Percentiles rank a stretch among this genome's conserved stretches.
These are phyloP conservation scores for Fabrea salina DNA, from an alignment of 169 alveolate species.

Conservation along the genomic window DNA sequence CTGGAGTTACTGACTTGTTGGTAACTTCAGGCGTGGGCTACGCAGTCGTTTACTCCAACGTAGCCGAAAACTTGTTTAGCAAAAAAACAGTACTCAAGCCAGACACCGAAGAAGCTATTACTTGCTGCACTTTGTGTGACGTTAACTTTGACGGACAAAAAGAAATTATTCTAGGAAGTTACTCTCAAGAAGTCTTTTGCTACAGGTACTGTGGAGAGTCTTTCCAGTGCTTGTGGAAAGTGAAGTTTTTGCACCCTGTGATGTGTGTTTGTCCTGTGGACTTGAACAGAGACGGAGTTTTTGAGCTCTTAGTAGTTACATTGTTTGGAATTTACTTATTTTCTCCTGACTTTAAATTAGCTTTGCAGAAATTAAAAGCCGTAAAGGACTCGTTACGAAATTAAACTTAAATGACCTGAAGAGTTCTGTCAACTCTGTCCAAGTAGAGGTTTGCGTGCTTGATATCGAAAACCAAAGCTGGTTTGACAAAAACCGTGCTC, in stretches of 20 bases:
- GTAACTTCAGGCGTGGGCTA: conserved; percentile 8
- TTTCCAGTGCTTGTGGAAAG: neutral
- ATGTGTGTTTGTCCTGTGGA: conserved; percentile 7
- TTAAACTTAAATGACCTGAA: too few relatives aligned
- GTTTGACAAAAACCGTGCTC: neutral
- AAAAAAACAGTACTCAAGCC: neutral
- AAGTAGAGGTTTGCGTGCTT: conserved; percentile 29
- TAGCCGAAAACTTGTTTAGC: neutral
- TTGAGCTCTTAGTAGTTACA: neutral
- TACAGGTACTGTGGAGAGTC: neutral
- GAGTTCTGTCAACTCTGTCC: neutral
- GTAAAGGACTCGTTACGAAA: neutral
- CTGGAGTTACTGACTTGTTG: neutral
- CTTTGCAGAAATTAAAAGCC: neutral
- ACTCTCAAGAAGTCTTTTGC: neutral
- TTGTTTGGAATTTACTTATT: neutral
- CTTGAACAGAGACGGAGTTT: neutral
- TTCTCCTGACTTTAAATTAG: neutral
- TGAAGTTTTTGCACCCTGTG: neutral
- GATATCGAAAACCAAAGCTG: conserved; percentile 11
- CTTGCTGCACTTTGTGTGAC: neutral
- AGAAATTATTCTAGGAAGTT: conserved; percentile 16
- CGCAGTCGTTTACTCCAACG: neutral
- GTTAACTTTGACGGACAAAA: conserved; percentile 16
- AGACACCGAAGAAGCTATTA: neutral